Base-by-base conservation (phyloP, 2,329 filamentous ascomycete genomes). In the Daldinia sp. region DNA sequence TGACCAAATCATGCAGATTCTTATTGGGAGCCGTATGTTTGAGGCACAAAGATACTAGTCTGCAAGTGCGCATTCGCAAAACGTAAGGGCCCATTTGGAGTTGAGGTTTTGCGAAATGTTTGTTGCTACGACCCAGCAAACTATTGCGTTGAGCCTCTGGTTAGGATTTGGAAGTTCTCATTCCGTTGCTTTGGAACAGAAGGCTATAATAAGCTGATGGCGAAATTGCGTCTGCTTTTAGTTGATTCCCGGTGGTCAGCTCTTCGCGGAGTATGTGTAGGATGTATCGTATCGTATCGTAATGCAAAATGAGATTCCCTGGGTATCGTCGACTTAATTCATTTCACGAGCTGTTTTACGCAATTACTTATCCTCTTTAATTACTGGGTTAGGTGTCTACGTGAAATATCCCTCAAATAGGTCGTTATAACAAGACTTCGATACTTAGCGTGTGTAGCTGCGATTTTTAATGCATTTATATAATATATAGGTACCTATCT, bases 301-400 rank as follows among this genome's bases (percentile, higher is more conserved):
- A 61, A 61, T 53, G 37, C 47, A 56, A 61, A 61, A 63, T 61
- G 25, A n/a, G 41, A 57, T 10, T 47, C 34, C 19, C 37, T 30
- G 53, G 56, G 45, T 49, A 19, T 30, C 11, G 30, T 43, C 43
- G 52, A 55, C 34, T 47, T 58, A 10, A 25, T 29, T 21, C n/a
- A 37, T 29, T 21, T 5, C 9, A 27, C 25, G 21, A n/a, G 15
- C 17, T 13, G 10, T 15, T 30, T 43, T 13, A 21, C 51, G 27
- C 27, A 45, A 23, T 21, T 34, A 10, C 27, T 49, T 10, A 32
- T 34, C 34, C 4, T 7, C n/a, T 17, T 50, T 19, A 15, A n/a
- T 27, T 45, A 3, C 10, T 3, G 13, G 21, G 13, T 8, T 4
- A 11, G 3, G 39, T 1, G 11, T 35, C 4, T n/a, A 10, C 15